Percentiles rank a stretch among this genome's conserved stretches.
Conservation (phyloP, 352 stramenopile species). For the Pythium pyrilobum region DNA sequence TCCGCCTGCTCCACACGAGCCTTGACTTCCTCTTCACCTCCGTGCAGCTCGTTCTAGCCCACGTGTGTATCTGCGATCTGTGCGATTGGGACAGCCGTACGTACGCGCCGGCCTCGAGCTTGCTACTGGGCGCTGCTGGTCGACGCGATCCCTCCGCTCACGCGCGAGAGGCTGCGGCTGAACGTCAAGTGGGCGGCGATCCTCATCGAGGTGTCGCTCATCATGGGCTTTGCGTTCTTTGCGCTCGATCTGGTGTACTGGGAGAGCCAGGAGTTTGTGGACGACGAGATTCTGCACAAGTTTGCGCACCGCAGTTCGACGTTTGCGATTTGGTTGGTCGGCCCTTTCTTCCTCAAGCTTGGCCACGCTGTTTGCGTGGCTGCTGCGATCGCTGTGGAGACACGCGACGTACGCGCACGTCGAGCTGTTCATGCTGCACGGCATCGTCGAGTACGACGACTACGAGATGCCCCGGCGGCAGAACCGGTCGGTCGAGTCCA, state of each 20-base stretch:
- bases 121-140: conserved; percentile 8
- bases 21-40: conserved; percentile 13
- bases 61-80: conserved; percentile 1
- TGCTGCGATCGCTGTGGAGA: conserved; percentile 8
- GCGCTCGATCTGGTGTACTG: background rate
- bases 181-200: background rate
- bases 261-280: background rate
- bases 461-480: background rate
- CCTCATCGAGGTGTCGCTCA: background rate
- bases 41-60: conserved; percentile 4
- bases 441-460: conserved; percentile 15
- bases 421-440: conserved; percentile 10
- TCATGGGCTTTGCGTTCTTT: background rate
- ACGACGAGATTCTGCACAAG: background rate
- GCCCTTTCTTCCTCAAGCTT: conserved; percentile 13
- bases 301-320: background rate
- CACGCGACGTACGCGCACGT: background rate
- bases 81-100: conserved; percentile 1
- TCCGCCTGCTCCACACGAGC: background rate
- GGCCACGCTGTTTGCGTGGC: conserved; percentile 9
- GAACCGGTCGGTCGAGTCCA: background rate
- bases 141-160: conserved; percentile 10
- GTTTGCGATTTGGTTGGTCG: background rate
- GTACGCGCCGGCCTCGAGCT: background rate
- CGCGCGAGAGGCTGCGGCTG: background rate